A percentile compares a stretch with the other conserved stretches of the same genome.
Conservation (phyloP, 2,329 filamentous ascomycete genomes). For the Decorospora gaudefroyi region DNA sequence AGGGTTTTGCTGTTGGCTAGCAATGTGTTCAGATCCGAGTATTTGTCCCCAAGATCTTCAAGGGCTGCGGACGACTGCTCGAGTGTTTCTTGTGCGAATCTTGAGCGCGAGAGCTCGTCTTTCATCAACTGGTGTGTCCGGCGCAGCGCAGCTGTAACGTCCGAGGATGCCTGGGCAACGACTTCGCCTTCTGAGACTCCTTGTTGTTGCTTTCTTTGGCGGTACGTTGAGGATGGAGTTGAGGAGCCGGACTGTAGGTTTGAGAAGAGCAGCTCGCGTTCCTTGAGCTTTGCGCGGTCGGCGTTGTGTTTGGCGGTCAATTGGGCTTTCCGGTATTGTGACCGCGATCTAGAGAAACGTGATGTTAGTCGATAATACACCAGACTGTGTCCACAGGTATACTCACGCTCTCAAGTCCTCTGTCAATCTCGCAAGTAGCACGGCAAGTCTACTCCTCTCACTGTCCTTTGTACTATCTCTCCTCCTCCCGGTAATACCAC, state of each 20-base stretch:
- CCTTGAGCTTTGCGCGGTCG: conserved; percentile 71
- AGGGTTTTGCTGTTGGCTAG: conserved; percentile 74
- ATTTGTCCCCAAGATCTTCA: conserved; percentile 77
- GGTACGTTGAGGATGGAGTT: conserved; percentile 43
- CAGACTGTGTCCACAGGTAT: not conserved
- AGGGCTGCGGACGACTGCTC: conserved; percentile 82
- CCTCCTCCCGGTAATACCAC: conserved; percentile 41
- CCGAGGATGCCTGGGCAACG: conserved; percentile 72
- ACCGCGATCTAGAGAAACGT: conserved; percentile 55
- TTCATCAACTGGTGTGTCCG: conserved; percentile 87
- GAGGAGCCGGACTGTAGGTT: conserved; percentile 58
- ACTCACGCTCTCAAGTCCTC: conserved; percentile 73
- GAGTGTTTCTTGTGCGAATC: conserved; percentile 88
- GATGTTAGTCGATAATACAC: conserved; percentile 3
- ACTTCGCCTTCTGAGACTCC: conserved; percentile 72
- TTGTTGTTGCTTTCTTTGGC: conserved; percentile 48
- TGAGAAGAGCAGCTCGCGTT: conserved; percentile 75
- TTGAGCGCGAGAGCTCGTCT: conserved; percentile 79
- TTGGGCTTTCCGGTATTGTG: conserved; percentile 80
- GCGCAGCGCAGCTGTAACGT: conserved; percentile 82
- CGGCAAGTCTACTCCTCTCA: conserved; percentile 67
- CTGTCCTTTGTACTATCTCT: conserved; percentile 61
- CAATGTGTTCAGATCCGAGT: conserved; percentile 76
- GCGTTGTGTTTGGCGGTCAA: conserved; percentile 76
- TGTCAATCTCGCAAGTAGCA: conserved; percentile 67